phyloP scores from a whole-genome alignment of 345 rosid genomes.

The Moricandia moricandioides region DNA sequence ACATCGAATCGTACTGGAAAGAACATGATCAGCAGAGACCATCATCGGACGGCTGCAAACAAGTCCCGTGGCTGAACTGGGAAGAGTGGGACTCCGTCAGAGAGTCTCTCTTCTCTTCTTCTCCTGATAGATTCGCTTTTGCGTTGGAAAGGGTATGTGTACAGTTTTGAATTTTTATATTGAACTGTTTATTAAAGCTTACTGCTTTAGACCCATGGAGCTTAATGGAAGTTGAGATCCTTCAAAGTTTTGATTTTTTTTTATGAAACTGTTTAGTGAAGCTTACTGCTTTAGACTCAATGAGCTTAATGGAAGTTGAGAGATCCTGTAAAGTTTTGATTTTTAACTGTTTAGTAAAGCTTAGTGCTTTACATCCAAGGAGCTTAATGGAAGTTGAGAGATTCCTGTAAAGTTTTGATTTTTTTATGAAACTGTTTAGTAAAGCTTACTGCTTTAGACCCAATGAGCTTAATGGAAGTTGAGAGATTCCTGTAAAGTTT shows the following conservation, averaged over 20 bases:
- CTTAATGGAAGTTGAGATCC: not conserved
- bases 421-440: not conserved
- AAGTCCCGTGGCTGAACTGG: constrained; percentile 95
- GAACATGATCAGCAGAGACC: constrained; percentile 37
- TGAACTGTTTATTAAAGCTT: not conserved
- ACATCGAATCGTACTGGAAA: constrained; percentile 23
- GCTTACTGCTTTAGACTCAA: not conserved
- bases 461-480: not conserved
- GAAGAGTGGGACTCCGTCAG: constrained; percentile 83
- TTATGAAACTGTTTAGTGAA: not conserved
- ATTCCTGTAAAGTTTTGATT: not conserved
- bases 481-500: not conserved
- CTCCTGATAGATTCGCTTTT: constrained; percentile 45
- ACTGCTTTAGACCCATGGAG: not conserved
- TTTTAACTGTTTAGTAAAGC: not conserved
- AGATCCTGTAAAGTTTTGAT: not conserved
- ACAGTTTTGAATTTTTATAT: not conserved
- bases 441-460: constrained; percentile 4
- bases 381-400: not conserved
- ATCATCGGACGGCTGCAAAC: constrained; percentile 47
- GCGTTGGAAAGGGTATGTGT: constrained; percentile 64
- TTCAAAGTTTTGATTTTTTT: not conserved
- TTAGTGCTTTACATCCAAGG: not conserved
- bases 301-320: not conserved
- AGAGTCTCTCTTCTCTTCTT: constrained; percentile 77